phyloP scores from a whole-genome alignment of 768 basidiomycete genomes.

The Gloeopeniophorella convolvens region DNA sequence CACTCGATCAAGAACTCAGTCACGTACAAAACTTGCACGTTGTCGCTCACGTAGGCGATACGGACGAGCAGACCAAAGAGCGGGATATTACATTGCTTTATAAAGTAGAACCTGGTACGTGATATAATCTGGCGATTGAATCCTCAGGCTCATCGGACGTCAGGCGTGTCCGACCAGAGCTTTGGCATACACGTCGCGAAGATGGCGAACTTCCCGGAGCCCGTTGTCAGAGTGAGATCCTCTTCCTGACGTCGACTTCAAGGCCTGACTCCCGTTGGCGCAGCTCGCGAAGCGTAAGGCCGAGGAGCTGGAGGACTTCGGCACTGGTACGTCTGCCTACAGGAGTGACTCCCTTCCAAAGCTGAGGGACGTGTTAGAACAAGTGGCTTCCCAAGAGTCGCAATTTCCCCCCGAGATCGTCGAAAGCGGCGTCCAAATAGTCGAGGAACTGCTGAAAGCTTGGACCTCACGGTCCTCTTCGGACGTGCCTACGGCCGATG shows the following conservation, averaged over 20 bases:
- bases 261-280: neutral
- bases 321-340: slow-evolving; percentile 33
- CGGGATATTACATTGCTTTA: slow-evolving; percentile 79
- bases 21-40: slow-evolving; percentile 96
- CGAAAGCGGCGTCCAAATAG: slow-evolving; percentile 73
- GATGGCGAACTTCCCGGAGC: slow-evolving; percentile 95
- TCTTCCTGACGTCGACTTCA: neutral
- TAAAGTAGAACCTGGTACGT: slow-evolving; percentile 69
- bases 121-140: neutral
- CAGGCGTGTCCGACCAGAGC: slow-evolving; percentile 91
- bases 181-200: slow-evolving; percentile 98
- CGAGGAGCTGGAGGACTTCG: slow-evolving; percentile 86
- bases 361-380: slow-evolving; percentile 14
- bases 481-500: slow-evolving; percentile 28
- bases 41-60: slow-evolving; percentile 77
- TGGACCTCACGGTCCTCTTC: slow-evolving; percentile 44
- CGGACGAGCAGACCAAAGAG: slow-evolving; percentile 38
- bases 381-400: slow-evolving; percentile 29
- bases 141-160: neutral
- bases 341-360: neutral
- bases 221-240: slow-evolving; percentile 69
- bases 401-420: slow-evolving; percentile 52
- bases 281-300: slow-evolving; percentile 90
- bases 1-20: slow-evolving; percentile 75
- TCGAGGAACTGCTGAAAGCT: slow-evolving; percentile 67